These are phyloP conservation scores for Ophiosphaerella herpotricha DNA, from an alignment of 2,329 filamentous ascomycete species.

Conservation along the genomic window DNA sequence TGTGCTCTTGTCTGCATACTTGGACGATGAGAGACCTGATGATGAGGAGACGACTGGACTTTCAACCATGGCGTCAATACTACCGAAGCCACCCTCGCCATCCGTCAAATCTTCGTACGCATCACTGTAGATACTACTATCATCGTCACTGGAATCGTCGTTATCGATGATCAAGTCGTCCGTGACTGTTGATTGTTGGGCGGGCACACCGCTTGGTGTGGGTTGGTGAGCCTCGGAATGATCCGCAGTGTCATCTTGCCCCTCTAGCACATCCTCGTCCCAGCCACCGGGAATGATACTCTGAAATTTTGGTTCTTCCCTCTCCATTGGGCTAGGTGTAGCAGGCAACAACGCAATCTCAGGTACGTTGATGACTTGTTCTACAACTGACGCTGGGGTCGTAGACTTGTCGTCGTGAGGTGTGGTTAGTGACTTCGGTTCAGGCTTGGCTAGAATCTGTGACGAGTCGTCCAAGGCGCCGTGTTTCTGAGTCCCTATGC, in stretches of 20 bases:
- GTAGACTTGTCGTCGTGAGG: constrained; percentile 17
- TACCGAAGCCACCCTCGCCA: constrained; percentile 70
- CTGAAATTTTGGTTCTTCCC: constrained; percentile 29
- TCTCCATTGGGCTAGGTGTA: constrained; percentile 38
- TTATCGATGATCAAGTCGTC: constrained; percentile 10
- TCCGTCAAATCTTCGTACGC: constrained; percentile 75
- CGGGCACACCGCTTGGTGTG: constrained; percentile 5
- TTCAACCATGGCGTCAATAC: constrained; percentile 72
- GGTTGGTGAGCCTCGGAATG: not conserved
- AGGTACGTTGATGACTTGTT: constrained; percentile 31
- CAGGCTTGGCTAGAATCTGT: constrained; percentile 18
- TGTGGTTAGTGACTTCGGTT: constrained; percentile 36
- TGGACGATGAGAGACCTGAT: constrained; percentile 28
- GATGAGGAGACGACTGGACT: constrained; percentile 53
- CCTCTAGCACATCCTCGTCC: constrained; percentile 32
- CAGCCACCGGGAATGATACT: constrained; percentile 37
- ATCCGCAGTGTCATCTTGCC: not conserved
- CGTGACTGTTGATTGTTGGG: constrained; percentile 3
- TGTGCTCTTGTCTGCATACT: constrained; percentile 24
- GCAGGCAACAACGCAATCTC: constrained; percentile 43
- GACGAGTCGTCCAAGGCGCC: constrained; percentile 10
- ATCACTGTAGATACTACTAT: constrained; percentile 70
- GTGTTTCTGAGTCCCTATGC: constrained; percentile 13
- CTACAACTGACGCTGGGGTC: constrained; percentile 7
- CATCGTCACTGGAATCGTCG: constrained; percentile 40